Base-by-base conservation (phyloP, 2,329 filamentous ascomycete genomes). In the Aspergillus ruber region DNA sequence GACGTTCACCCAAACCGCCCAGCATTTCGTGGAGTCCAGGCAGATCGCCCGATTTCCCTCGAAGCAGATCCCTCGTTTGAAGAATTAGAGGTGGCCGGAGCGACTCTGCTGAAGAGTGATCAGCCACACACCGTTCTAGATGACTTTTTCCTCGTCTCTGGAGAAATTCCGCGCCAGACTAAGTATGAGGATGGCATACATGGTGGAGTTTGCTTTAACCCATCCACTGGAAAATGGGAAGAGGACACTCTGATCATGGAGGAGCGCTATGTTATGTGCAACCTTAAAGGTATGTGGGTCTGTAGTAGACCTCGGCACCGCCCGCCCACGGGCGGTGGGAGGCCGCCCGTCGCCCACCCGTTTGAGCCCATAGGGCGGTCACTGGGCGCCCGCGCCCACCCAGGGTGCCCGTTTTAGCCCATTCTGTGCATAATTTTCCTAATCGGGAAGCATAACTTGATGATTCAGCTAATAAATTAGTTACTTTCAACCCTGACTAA, bases 231-330 rank as follows among this genome's bases (percentile, higher is more conserved):
- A 10, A 17, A 41, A 17, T 50, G 44, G 47, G 33, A 46, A 20
- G 23, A 46, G n/a, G 44, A 46, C 23, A 46, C 47, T 1, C 9
- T 44, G 0, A 50, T 50, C 15, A 44, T 44, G 40, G 35, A 46
- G 17, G 44, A 46, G 13, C 47, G 47, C 6, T 50, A 50, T 43
- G 39, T 46, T 6, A 46, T 50, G 47, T 50, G 47, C n/a, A 46
- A 46, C 27, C 21, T 50, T 9, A 50, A 50, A 44, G 41, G 47
- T 50, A 44, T n/a, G n/a, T n/a, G n/a, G n/a, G n/a, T n/a, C n/a
- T n/a, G n/a, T n/a, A n/a, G n/a, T 41, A 20, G 20, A 20, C 20
- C 20, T 20, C 20, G 20, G 20, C 20, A 20, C 21, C 21, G 21
- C 21, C 21, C 21, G 21, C 21, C 5, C 21, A 21, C 6, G 21